These are phyloP conservation scores for Caryopteris hybrid DNA, from an alignment of 305 asterid species.

Conservation along the genomic window DNA sequence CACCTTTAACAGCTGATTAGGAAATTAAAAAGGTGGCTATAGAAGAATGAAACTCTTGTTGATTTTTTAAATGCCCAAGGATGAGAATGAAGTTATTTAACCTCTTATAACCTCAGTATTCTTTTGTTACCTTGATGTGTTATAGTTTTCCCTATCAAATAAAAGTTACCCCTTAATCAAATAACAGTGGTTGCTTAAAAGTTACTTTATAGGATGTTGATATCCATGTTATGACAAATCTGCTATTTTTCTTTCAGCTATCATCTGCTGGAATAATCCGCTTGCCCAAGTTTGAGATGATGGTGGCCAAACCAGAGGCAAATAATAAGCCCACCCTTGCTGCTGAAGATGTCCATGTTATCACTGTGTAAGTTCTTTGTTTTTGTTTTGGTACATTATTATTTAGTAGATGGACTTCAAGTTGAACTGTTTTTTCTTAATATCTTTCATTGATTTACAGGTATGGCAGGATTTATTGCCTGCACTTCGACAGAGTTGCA, in stretches of 20 bases:
- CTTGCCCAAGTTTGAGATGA: slow-evolving; percentile 90
- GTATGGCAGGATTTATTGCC: slow-evolving; percentile 95
- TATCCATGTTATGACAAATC: slow-evolving; percentile 16
- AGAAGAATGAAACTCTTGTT: neutral
- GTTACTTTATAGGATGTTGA: neutral
- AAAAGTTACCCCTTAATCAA: neutral
- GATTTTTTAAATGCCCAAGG: neutral
- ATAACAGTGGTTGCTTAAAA: neutral
- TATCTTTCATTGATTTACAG: slow-evolving; percentile 44
- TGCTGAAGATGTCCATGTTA: slow-evolving; percentile 79
- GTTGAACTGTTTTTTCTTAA: slow-evolving; percentile 13
- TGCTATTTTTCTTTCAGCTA: slow-evolving; percentile 42
- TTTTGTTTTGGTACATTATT: neutral
- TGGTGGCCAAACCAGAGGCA: slow-evolving; percentile 72
- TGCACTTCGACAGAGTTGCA: slow-evolving; percentile 86
- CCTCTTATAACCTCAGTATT: neutral
- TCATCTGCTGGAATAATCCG: slow-evolving; percentile 85
- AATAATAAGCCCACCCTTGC: slow-evolving; percentile 74
- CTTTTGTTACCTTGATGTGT: neutral
- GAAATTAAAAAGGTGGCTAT: slow-evolving; percentile 6
- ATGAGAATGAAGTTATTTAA: neutral
- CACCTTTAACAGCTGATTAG: slow-evolving; percentile 4
- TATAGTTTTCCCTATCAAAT: neutral
- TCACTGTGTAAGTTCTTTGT: slow-evolving; percentile 67
- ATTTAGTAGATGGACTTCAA: slow-evolving; percentile 6